These are phyloP conservation scores for Citrus glauca DNA, from an alignment of 345 rosid genomes.

Conservation along the genomic window DNA sequence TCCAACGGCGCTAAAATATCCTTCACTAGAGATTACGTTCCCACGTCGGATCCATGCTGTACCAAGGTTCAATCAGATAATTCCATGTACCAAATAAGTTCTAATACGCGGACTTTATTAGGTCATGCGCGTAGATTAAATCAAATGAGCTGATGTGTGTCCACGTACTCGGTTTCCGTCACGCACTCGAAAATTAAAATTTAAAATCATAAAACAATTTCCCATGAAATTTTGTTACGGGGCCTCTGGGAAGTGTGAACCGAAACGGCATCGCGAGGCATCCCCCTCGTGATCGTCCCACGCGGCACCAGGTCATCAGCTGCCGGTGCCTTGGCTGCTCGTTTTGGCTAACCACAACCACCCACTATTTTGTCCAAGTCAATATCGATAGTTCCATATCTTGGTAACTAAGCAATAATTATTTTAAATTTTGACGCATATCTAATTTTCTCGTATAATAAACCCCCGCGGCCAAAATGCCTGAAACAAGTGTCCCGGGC, in stretches of 20 bases:
- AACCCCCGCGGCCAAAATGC: background rate
- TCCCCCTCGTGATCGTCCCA: background rate
- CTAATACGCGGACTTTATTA: no score
- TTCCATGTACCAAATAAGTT: no score
- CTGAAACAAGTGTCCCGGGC: background rate
- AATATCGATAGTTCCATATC: background rate
- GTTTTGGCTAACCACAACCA: background rate
- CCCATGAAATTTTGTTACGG: background rate
- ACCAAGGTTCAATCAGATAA: background rate
- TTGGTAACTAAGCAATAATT: background rate
- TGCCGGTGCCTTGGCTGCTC: background rate
- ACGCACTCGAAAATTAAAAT: no score
- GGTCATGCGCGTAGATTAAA: background rate
- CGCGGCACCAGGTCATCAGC: background rate
- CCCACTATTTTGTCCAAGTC: background rate
- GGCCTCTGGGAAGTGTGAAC: background rate
- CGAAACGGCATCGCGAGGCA: background rate
- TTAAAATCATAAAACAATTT: background rate
- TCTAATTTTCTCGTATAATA: background rate
- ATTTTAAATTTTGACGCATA: background rate
- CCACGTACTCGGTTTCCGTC: slow-evolving; percentile 28
- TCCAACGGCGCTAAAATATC: background rate
- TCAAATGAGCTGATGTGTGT: slow-evolving; percentile 18
- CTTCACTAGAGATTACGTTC: slow-evolving; percentile 8
- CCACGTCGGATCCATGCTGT: slow-evolving; percentile 42